Conservation (phyloP, 192 early-diverging fungal species). For the Geosiphon pyriformis region DNA sequence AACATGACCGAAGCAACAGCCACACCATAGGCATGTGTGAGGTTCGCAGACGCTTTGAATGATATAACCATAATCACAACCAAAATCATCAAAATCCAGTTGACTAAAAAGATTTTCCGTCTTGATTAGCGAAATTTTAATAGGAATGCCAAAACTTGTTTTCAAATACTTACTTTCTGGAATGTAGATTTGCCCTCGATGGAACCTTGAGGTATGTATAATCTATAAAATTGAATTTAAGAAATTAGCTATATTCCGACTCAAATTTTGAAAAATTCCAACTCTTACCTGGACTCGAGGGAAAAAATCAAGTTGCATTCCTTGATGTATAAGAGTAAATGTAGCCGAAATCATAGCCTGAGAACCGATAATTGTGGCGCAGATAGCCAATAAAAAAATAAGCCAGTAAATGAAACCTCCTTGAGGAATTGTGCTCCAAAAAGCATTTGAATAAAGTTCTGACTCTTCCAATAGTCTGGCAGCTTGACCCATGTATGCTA, state of each 20-base stretch:
- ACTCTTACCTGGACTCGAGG: conserved; percentile 34
- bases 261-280: not conserved
- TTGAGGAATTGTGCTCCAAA: not conserved
- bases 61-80: conserved; percentile 33
- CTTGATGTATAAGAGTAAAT: conserved; percentile 49
- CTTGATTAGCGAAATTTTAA: not conserved
- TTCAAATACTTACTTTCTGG: conserved; percentile 27
- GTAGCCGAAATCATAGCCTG: conserved; percentile 51
- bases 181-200: conserved; percentile 43
- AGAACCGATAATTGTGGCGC: conserved; percentile 53
- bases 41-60: conserved; percentile 33
- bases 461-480: conserved; percentile 23
- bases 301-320: conserved; percentile 45
- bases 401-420: conserved; percentile 29
- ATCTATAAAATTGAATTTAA: conserved; percentile 16
- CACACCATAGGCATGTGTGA: conserved; percentile 46
- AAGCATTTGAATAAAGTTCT: not conserved
- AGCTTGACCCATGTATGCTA: conserved; percentile 46
- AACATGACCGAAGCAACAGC: conserved; percentile 4
- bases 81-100: conserved; percentile 39
- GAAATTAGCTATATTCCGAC: not conserved
- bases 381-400: conserved; percentile 44
- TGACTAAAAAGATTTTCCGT: conserved; percentile 23
- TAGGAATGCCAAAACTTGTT: not conserved
- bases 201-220: conserved; percentile 33